phyloP scores from a whole-genome alignment of 768 basidiomycete species.

The Macrolepiota fuliginosa region DNA sequence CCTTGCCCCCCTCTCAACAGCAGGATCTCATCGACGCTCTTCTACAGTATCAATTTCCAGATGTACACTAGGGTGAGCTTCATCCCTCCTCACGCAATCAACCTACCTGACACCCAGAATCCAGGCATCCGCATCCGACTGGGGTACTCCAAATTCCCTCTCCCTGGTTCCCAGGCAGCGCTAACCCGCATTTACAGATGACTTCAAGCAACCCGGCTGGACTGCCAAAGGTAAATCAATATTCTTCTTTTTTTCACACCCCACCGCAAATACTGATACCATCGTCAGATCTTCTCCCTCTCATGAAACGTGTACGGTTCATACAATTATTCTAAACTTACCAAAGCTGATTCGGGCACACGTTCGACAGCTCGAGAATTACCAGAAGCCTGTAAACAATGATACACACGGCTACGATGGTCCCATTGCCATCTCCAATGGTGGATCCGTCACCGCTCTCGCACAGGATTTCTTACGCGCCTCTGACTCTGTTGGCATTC shows the following conservation, averaged over 20 bases:
- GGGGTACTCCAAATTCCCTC: constrained; percentile 42
- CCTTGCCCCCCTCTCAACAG: not conserved
- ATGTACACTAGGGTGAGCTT: constrained; percentile 62
- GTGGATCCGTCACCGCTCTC: constrained; percentile 58
- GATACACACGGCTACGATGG: constrained; percentile 69
- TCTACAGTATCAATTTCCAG: constrained; percentile 69
- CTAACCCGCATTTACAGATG: constrained; percentile 43
- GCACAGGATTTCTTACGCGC: constrained; percentile 72
- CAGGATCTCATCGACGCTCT: not conserved
- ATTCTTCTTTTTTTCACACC: not conserved
- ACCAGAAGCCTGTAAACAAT: constrained; percentile 70
- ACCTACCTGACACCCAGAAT: not conserved
- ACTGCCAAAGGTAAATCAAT: constrained; percentile 53
- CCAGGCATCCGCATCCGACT: constrained; percentile 69
- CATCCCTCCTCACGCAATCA: not conserved
- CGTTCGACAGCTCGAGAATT: constrained; percentile 59
- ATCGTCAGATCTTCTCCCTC: constrained; percentile 56
- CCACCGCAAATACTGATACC: not conserved
- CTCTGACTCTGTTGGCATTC: constrained; percentile 56
- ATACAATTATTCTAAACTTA: not conserved
- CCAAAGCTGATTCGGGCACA: not conserved
- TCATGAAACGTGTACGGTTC: constrained; percentile 60
- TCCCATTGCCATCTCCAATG: constrained; percentile 73
- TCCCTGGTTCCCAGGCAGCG: not conserved
- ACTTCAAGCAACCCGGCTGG: constrained; percentile 74